These are phyloP conservation scores for Lathyrus sativus DNA, from an alignment of 306 rosid species.

Conservation along the genomic window DNA sequence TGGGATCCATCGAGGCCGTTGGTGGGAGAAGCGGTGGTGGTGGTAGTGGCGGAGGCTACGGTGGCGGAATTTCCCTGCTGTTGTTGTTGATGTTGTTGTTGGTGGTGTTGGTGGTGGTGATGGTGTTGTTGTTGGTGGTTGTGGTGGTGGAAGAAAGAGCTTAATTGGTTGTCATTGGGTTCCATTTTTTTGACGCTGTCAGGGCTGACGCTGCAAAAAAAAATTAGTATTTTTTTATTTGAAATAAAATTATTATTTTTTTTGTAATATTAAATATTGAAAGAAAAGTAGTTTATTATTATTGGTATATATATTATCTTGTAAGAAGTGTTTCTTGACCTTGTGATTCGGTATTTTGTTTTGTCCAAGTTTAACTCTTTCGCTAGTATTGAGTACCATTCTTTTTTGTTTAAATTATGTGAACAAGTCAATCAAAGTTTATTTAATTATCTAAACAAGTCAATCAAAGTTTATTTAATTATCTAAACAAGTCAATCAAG, in stretches of 20 bases:
- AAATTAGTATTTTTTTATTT: constrained; percentile 24
- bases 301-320: constrained; percentile 35
- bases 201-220: constrained; percentile 43
- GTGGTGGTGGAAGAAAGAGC: constrained; percentile 69
- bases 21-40: constrained; percentile 50
- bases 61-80: constrained; percentile 20
- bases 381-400: not conserved
- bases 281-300: constrained; percentile 36
- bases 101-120: not conserved
- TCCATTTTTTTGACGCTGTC: constrained; percentile 56
- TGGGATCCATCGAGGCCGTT: constrained; percentile 76
- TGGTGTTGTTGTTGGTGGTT: constrained; percentile 40
- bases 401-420: not conserved
- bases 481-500: no score
- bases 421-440: no score
- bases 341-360: constrained; percentile 34
- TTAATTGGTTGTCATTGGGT: constrained; percentile 83
- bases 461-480: no score
- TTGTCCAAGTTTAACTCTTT: constrained; percentile 17
- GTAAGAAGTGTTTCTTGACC: constrained; percentile 13
- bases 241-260: constrained; percentile 1
- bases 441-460: no score
- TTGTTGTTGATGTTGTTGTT: constrained; percentile 15
- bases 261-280: constrained; percentile 5
- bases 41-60: constrained; percentile 31